A percentile compares a stretch with the other conserved stretches of the same genome.
These are phyloP conservation scores for Ustilago trichophora DNA, from an alignment of 1,284 basidiomycete genomes.

Conservation along the genomic window DNA sequence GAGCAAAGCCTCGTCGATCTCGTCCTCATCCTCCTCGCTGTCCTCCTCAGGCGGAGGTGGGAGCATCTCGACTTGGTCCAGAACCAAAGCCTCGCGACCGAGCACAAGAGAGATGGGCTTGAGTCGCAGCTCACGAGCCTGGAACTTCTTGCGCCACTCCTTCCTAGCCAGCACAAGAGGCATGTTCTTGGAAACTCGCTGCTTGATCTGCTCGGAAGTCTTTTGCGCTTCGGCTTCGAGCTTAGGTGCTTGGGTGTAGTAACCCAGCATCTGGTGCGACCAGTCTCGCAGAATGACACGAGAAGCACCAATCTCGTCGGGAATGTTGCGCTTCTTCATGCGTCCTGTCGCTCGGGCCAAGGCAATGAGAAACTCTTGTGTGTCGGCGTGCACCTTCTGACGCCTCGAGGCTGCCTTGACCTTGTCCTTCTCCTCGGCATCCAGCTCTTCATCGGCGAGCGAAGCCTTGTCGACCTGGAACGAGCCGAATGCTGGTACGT, in stretches of 20 bases:
- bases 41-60: slow-evolving; percentile 47
- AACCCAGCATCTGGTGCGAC: slow-evolving; percentile 57
- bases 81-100: slow-evolving; percentile 39
- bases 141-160: slow-evolving; percentile 52
- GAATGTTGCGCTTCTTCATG: slow-evolving; percentile 56
- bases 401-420: slow-evolving; percentile 34
- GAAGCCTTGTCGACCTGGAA: slow-evolving; percentile 46
- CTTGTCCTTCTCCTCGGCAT: slow-evolving; percentile 36
- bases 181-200: slow-evolving; percentile 15
- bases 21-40: slow-evolving; percentile 53
- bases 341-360: slow-evolving; percentile 56
- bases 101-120: slow-evolving; percentile 42
- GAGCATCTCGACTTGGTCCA: slow-evolving; percentile 41
- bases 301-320: slow-evolving; percentile 56
- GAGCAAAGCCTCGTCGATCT: slow-evolving; percentile 43
- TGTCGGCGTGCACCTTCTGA: slow-evolving; percentile 55
- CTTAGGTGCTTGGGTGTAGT: slow-evolving; percentile 57
- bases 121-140: slow-evolving; percentile 51
- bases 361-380: slow-evolving; percentile 61
- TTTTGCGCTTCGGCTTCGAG: slow-evolving; percentile 34
- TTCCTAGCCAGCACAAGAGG: slow-evolving; percentile 43
- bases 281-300: slow-evolving; percentile 61
- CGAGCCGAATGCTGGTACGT: slow-evolving; percentile 61
- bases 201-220: slow-evolving; percentile 25
- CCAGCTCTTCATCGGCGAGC: slow-evolving; percentile 41